Evolutionary conservation across 2,329 filamentous ascomycete species (phyloP).

Genomic region (Cladophialophora psammophila): DNA sequence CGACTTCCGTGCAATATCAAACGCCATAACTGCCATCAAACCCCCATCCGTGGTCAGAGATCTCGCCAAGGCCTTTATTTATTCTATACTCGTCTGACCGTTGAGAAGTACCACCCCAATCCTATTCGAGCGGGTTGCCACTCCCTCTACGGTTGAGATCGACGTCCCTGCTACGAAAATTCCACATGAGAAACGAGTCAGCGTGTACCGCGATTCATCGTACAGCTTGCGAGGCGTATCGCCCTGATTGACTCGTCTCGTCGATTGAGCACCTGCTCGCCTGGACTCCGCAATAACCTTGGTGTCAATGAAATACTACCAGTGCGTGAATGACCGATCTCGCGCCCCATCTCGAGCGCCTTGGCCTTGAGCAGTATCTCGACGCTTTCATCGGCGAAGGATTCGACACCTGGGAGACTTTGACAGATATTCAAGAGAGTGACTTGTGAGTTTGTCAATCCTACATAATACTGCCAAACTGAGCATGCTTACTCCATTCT

Average conservation of each 20-base stretch:
- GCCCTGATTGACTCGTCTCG: conserved; percentile 28
- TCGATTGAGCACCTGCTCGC: conserved; percentile 11
- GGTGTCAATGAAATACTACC: conserved; percentile 30
- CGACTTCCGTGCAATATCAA: background rate
- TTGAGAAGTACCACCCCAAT: conserved; percentile 14
- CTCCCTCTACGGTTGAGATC: conserved; percentile 22
- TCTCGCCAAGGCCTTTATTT: conserved; percentile 9
- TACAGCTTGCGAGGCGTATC: conserved; percentile 29
- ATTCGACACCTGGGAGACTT: conserved; percentile 84
- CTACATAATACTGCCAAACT: background rate
- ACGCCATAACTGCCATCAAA: background rate
- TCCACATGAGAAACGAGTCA: conserved; percentile 33
- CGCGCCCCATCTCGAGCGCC: conserved; percentile 71
- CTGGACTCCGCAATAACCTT: conserved; percentile 9
- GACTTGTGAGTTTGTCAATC: conserved; percentile 68
- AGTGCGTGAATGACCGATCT: conserved; percentile 67
- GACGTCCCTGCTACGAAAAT: conserved; percentile 13
- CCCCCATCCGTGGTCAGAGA: background rate
- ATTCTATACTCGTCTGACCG: conserved; percentile 6
- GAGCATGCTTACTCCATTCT: conserved; percentile 18
- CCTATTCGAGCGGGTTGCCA: conserved; percentile 11
- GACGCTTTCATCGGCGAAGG: conserved; percentile 76
- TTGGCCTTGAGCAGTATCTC: conserved; percentile 81
- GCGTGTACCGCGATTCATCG: conserved; percentile 19
- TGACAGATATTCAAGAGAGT: conserved; percentile 83